Evolutionary conservation across 75 land plant species (phyloP).

Genomic region (Adiantum capillusveneris): DNA sequence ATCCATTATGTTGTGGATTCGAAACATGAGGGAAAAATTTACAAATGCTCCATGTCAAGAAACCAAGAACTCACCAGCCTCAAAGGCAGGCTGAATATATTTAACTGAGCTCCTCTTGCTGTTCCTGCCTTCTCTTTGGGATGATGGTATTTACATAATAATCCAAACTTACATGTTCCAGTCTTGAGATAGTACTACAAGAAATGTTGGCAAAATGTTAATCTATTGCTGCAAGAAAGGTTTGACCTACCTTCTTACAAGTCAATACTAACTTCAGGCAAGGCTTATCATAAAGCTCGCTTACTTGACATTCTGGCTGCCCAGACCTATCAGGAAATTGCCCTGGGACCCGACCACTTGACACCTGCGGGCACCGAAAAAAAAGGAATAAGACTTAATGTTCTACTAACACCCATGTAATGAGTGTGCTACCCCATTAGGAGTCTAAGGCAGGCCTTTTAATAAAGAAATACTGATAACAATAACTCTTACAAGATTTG

Average conservation of each 20-base stretch:
- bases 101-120: conserved; percentile 41
- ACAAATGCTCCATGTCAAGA: no score
- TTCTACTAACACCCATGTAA: not conserved
- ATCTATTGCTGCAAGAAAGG: not conserved
- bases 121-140: conserved; percentile 54
- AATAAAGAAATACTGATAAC: not conserved
- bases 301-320: conserved; percentile 50
- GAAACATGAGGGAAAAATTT: no score
- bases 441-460: not conserved
- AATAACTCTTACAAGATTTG: conserved; percentile 55
- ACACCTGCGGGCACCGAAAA: no score
- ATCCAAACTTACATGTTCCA: conserved; percentile 82
- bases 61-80: conserved; percentile 73
- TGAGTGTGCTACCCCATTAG: no score
- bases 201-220: no score
- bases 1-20: no score
- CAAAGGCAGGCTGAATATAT: conserved; percentile 71
- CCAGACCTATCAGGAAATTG: conserved; percentile 61
- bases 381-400: no score
- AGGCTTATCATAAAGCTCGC: not conserved
- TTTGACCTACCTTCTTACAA: not conserved
- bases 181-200: conserved; percentile 83
- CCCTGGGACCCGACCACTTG: no score
- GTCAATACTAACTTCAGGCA: not conserved
- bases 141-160: conserved; percentile 79